Conservation (phyloP, 2,329 filamentous ascomycete genomes). For the Thyridium curvatum region DNA sequence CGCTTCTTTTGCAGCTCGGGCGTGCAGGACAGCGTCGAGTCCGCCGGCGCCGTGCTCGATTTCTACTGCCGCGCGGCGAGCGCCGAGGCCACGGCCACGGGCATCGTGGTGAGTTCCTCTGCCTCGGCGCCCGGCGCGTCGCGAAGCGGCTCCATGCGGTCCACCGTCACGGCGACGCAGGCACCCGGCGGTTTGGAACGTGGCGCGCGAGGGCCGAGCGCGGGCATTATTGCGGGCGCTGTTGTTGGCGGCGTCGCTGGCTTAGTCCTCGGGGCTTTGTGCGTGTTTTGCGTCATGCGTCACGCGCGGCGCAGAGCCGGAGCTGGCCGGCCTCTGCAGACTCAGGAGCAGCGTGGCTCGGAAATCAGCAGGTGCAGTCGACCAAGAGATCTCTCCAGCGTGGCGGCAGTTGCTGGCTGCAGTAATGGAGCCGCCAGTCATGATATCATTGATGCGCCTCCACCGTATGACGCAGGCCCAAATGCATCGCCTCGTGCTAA, state of each 20-base stretch:
- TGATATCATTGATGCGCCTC: too few relatives aligned
- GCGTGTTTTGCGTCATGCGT: constrained; percentile 28
- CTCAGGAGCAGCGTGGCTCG: too few relatives aligned
- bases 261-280: constrained; percentile 20
- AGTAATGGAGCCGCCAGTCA: too few relatives aligned
- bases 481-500: too few relatives aligned
- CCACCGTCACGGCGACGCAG: too few relatives aligned
- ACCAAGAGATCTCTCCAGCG: too few relatives aligned
- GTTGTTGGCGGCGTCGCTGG: constrained; percentile 24
- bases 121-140: constrained; percentile 2
- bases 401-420: too few relatives aligned
- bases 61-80: constrained; percentile 44
- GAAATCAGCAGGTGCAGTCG: too few relatives aligned
- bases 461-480: too few relatives aligned
- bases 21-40: constrained; percentile 35
- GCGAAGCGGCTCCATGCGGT: too few relatives aligned
- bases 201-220: constrained; percentile 11
- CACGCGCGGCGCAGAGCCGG: constrained; percentile 14
- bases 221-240: constrained; percentile 25
- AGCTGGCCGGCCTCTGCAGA: too few relatives aligned
- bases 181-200: too few relatives aligned
- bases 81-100: constrained; percentile 29
- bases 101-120: constrained; percentile 21
- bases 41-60: constrained; percentile 36
- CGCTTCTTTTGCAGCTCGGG: constrained; percentile 35